A percentile compares a stretch with the other conserved stretches of the same genome.
phyloP scores from a whole-genome alignment of 1,284 basidiomycete genomes.

The Austroboletus niveus region DNA sequence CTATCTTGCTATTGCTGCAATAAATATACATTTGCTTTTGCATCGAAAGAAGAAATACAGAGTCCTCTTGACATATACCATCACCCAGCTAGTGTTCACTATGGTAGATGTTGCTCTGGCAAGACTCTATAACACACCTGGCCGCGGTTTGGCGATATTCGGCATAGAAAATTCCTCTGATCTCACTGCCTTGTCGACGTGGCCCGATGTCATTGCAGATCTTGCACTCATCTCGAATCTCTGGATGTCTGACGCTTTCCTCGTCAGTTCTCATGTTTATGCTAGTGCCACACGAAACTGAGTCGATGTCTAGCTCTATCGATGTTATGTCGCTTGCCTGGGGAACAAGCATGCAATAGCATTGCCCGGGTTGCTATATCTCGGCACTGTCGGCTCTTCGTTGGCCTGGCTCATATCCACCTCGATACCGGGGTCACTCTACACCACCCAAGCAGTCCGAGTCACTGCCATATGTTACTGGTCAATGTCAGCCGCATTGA shows the following conservation, averaged over 20 bases:
- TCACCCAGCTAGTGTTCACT: slow-evolving; percentile 16
- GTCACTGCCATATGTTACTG: slow-evolving; percentile 14
- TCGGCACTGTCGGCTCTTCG: slow-evolving; percentile 16
- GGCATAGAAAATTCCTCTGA: slow-evolving; percentile 7
- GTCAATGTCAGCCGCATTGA: slow-evolving; percentile 16
- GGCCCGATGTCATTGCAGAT: slow-evolving; percentile 13
- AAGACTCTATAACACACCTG: slow-evolving; percentile 11
- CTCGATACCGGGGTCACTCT: slow-evolving; percentile 10
- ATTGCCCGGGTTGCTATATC: slow-evolving; percentile 10
- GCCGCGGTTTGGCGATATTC: slow-evolving; percentile 14
- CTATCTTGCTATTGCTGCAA: slow-evolving; percentile 15
- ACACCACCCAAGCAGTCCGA: slow-evolving; percentile 14
- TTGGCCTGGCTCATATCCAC: slow-evolving; percentile 15
- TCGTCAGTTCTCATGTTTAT: slow-evolving; percentile 11
- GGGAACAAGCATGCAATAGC: slow-evolving; percentile 1
- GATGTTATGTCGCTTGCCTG: slow-evolving; percentile 22
- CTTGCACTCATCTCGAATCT: slow-evolving; percentile 19
- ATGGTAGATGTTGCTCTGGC: slow-evolving; percentile 21
- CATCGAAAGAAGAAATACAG: too few species aligned
- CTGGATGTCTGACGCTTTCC: slow-evolving; percentile 24
- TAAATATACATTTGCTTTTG: slow-evolving; percentile 13
- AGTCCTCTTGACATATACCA: too few species aligned
- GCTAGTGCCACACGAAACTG: not conserved
- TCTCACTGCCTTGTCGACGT: slow-evolving; percentile 13
- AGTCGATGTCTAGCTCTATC: slow-evolving; percentile 21